Evolutionary conservation across 306 rosid genomes (phyloP).

Genomic region (Casuarina equisetifolia): DNA sequence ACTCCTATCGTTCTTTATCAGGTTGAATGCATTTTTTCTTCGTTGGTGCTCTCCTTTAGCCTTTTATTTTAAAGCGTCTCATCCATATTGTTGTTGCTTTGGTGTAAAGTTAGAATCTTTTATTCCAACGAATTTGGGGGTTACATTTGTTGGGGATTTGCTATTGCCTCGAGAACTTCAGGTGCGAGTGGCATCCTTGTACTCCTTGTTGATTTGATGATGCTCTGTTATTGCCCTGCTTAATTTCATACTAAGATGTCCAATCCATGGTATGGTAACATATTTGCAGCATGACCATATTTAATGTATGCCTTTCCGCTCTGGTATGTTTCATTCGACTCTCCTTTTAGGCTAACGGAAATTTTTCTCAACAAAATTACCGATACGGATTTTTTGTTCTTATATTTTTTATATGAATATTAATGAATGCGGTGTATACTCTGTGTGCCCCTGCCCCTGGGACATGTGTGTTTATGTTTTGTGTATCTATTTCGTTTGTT

Average conservation of each 20-base stretch:
- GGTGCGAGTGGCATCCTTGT: not conserved
- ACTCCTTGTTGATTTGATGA: not conserved
- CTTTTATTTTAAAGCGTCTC: conserved; percentile 10
- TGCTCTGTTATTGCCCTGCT: not conserved
- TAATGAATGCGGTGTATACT: not conserved
- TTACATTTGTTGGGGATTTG: not conserved
- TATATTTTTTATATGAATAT: not conserved
- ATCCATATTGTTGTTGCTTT: not conserved
- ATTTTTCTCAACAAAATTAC: not conserved
- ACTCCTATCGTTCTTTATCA: conserved; percentile 12
- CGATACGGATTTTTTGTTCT: not conserved
- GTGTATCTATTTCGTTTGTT: not conserved
- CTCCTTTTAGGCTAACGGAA: not conserved
- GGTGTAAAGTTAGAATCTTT: not conserved
- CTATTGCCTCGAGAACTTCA: not conserved
- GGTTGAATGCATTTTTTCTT: not conserved
- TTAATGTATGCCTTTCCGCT: too few relatives aligned
- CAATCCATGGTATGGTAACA: not conserved
- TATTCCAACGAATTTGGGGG: not conserved
- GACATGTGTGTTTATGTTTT: too few relatives aligned
- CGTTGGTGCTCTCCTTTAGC: not conserved
- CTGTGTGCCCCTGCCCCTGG: not conserved
- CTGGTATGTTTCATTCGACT: too few relatives aligned
- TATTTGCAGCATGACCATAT: not conserved
- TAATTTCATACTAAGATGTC: not conserved